A percentile compares a stretch with the other conserved stretches of the same genome.
Conservation (phyloP, 2,329 filamentous ascomycete genomes). For the Decorospora gaudefroyi region DNA sequence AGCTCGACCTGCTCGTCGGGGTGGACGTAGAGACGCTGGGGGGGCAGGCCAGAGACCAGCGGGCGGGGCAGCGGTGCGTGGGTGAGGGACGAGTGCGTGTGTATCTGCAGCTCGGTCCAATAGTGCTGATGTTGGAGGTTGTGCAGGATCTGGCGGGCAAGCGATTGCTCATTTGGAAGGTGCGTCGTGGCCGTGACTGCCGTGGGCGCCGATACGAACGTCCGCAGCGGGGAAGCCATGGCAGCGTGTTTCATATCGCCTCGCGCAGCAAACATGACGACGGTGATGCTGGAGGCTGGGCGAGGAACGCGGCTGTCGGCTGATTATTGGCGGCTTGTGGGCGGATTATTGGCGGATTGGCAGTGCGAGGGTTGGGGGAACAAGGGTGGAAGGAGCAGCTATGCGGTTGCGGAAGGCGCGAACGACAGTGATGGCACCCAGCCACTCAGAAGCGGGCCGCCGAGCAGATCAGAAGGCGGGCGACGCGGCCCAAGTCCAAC, state of each 20-base stretch:
- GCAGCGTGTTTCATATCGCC: conserved; percentile 30
- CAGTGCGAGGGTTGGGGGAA: conserved; percentile 26
- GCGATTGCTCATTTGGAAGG: conserved; percentile 50
- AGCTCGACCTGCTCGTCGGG: conserved; percentile 80
- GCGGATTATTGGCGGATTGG: conserved; percentile 23
- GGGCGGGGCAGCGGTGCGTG: conserved; percentile 58
- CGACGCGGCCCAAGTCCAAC: conserved; percentile 17
- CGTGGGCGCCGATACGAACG: conserved; percentile 31
- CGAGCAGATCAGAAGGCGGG: conserved; percentile 7
- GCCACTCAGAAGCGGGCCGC: conserved; percentile 20
- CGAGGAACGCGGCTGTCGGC: conserved; percentile 7
- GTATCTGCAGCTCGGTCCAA: conserved; percentile 66
- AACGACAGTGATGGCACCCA: conserved; percentile 25
- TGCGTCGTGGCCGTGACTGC: conserved; percentile 21
- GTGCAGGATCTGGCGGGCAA: conserved; percentile 66
- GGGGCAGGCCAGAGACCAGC: conserved; percentile 73
- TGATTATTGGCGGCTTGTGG: conserved; percentile 7
- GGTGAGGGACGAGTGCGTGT: conserved; percentile 54
- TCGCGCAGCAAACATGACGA: conserved; percentile 29
- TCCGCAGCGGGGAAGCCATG: conserved; percentile 39
- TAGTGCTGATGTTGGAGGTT: conserved; percentile 77
- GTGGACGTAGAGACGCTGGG: conserved; percentile 74
- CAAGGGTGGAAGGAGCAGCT: conserved; percentile 26
- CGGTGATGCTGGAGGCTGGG: conserved; percentile 34
- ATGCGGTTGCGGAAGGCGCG: conserved; percentile 41